phyloP scores from a whole-genome alignment of 495 filamentous ascomycete genomes.

The Haplographium delicatum region DNA sequence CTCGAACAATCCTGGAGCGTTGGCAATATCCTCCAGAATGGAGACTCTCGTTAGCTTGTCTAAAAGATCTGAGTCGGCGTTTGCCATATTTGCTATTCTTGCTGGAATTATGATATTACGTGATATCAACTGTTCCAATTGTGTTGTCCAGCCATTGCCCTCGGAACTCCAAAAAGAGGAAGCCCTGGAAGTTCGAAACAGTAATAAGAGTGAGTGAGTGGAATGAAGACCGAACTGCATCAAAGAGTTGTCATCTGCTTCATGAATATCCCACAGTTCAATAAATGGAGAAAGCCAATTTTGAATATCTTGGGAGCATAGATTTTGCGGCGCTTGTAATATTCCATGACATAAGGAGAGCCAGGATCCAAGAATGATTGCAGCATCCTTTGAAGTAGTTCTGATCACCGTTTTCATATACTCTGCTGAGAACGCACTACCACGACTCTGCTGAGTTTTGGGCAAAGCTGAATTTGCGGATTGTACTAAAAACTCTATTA shows the following conservation, averaged over 20 bases:
- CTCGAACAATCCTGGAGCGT: constrained; percentile 47
- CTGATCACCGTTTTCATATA: constrained; percentile 48
- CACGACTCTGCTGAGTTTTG: constrained; percentile 22
- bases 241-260: constrained; percentile 5
- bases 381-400: constrained; percentile 42
- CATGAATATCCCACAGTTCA: constrained; percentile 20
- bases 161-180: constrained; percentile 16
- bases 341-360: neutral
- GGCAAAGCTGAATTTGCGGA: constrained; percentile 26
- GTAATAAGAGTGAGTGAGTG: constrained; percentile 14
- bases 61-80: constrained; percentile 35
- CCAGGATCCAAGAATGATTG: constrained; percentile 37
- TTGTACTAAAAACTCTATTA: constrained; percentile 2
- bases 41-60: constrained; percentile 34
- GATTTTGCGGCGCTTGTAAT: no score
- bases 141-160: constrained; percentile 32
- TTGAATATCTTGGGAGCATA: neutral
- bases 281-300: constrained; percentile 22
- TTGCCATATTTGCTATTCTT: constrained; percentile 33
- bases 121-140: constrained; percentile 60
- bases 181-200: constrained; percentile 8
- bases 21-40: constrained; percentile 24
- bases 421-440: constrained; percentile 40
- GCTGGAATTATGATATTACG: constrained; percentile 67
- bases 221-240: constrained; percentile 19